Percentiles rank a stretch among this genome's conserved stretches.
Evolutionary conservation across 768 basidiomycete genomes (phyloP).

Genomic region (Pleurotus djamor): DNA sequence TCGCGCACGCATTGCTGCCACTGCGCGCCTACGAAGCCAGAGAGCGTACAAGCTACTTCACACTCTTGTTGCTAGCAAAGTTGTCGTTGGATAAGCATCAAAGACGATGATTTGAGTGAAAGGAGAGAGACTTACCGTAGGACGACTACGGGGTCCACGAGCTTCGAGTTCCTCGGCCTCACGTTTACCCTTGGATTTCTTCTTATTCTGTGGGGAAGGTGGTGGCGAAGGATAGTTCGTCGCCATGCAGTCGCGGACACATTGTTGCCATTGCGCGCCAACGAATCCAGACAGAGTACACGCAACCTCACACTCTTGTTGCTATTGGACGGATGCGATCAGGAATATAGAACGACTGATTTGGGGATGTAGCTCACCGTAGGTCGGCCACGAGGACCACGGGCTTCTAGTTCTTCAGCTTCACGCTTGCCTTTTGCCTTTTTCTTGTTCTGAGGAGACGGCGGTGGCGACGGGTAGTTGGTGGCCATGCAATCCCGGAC

Average conservation of each 20-base stretch:
- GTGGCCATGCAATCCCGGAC: not conserved
- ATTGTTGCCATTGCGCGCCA: constrained; percentile 5
- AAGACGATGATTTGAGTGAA: no score
- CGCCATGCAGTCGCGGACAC: not conserved
- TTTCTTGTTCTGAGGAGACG: not conserved
- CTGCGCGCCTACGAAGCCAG: not conserved
- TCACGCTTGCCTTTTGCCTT: not conserved
- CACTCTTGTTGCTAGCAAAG: not conserved
- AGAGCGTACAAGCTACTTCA: not conserved
- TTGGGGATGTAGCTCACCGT: not conserved
- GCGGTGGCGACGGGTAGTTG: not conserved
- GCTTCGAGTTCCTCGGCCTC: no score
- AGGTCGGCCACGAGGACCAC: not conserved
- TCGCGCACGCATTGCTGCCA: not conserved
- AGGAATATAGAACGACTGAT: no score
- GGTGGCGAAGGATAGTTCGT: not conserved
- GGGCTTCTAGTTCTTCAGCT: not conserved
- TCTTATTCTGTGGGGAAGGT: not conserved
- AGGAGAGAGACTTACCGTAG: no score
- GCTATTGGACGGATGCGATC: no score
- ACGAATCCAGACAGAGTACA: not conserved
- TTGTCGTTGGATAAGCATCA: not conserved
- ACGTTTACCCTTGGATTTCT: not conserved
- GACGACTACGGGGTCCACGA: no score
- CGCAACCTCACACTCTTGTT: not conserved